Conservation (phyloP, 106 monocot species). For the Cymbidium sinense region DNA sequence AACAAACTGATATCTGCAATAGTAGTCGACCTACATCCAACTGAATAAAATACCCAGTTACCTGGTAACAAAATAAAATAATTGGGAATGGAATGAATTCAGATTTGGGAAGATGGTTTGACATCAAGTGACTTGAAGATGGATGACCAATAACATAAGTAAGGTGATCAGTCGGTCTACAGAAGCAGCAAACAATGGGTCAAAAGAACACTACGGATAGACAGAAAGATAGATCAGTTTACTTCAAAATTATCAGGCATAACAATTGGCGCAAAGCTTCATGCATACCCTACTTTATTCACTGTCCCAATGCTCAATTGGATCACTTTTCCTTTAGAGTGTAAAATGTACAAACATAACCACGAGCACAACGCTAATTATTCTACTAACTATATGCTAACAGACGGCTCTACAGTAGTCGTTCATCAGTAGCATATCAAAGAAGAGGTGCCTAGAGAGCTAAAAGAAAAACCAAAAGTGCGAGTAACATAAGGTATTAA, state of each 20-base stretch:
- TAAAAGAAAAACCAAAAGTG: too few species aligned
- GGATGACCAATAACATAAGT: too few species aligned
- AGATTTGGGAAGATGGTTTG: too few species aligned
- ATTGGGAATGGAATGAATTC: too few species aligned
- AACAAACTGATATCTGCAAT: too few species aligned
- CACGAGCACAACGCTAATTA: neutral
- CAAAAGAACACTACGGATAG: neutral
- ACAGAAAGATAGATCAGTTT: neutral
- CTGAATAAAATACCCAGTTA: too few species aligned
- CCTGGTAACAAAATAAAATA: too few species aligned
- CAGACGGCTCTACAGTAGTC: neutral
- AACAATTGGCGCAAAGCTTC: neutral
- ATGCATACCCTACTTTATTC: neutral
- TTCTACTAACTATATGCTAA: neutral
- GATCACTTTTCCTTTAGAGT: too few species aligned
- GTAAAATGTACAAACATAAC: neutral
- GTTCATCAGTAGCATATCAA: neutral
- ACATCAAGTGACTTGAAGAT: too few species aligned
- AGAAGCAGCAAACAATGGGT: neutral
- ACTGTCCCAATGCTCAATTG: neutral
- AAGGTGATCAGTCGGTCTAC: neutral
- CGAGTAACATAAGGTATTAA: neutral
- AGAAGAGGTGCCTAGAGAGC: too few species aligned
- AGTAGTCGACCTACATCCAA: too few species aligned
- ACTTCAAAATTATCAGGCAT: neutral